Evolutionary conservation across 192 early-diverging fungal species (phyloP).

Genomic region (Coemansia brasiliensis): DNA sequence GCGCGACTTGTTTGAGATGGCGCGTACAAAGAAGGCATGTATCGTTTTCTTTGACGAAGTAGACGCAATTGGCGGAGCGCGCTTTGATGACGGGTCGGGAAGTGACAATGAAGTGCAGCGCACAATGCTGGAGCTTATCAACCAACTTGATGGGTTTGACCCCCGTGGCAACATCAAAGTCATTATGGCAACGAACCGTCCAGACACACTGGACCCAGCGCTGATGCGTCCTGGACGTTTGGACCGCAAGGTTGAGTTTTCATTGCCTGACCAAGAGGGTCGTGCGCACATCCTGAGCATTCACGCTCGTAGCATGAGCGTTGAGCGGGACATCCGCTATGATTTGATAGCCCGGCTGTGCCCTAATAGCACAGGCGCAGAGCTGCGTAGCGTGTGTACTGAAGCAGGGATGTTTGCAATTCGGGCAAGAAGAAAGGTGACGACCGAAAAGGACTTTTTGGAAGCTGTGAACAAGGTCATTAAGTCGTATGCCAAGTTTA

Average conservation of each 20-base stretch:
- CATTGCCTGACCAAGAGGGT: constrained; percentile 92
- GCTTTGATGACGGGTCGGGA: constrained; percentile 97
- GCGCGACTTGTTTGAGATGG: constrained; percentile 99
- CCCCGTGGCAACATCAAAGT: constrained; percentile 99
- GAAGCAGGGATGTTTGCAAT: constrained; percentile 99
- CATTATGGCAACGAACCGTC: constrained; percentile 98
- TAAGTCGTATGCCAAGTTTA: constrained; percentile 98
- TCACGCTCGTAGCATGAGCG: constrained; percentile 97
- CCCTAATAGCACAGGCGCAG: constrained; percentile 98
- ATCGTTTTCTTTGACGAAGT: constrained; percentile 99
- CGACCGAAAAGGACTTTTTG: constrained; percentile 99
- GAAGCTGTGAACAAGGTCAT: constrained; percentile 99
- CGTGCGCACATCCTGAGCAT: constrained; percentile 98
- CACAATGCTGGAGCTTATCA: constrained; percentile 99
- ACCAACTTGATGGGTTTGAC: constrained; percentile 99
- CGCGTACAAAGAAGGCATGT: constrained; percentile 98
- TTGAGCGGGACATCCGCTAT: constrained; percentile 98
- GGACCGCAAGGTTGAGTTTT: constrained; percentile 98
- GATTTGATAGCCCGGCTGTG: constrained; percentile 97
- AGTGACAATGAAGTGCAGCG: constrained; percentile 99
- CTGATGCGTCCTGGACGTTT: constrained; percentile 95
- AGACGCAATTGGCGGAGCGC: constrained; percentile 97
- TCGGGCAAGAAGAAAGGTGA: constrained; percentile 94
- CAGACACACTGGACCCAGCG: constrained; percentile 98
- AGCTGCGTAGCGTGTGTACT: constrained; percentile 97